Evolutionary conservation across 2,329 filamentous ascomycete species (phyloP).

Genomic region (Neonectria faginata): DNA sequence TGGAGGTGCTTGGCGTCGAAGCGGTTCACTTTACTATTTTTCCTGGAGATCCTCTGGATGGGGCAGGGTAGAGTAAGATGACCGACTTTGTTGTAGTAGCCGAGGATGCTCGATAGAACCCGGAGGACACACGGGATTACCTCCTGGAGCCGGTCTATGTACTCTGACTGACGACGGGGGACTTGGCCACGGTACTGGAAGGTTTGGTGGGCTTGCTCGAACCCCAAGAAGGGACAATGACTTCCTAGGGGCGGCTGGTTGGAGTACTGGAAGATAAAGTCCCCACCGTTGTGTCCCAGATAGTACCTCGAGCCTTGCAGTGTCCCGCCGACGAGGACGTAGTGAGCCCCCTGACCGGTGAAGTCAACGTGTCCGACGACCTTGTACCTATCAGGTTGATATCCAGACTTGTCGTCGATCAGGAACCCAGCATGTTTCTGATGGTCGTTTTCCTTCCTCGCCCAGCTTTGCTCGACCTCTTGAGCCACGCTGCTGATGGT

Average conservation of each 20-base stretch:
- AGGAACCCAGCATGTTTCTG: neutral
- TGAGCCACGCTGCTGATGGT: constrained; percentile 4
- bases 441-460: neutral
- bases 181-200: constrained; percentile 40
- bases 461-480: constrained; percentile 16
- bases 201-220: neutral
- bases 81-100: constrained; percentile 3
- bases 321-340: constrained; percentile 8
- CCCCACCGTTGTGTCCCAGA: constrained; percentile 39
- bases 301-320: constrained; percentile 37
- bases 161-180: constrained; percentile 35
- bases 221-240: neutral
- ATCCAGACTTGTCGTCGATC: constrained; percentile 3
- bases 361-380: neutral
- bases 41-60: neutral
- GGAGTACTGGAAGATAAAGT: constrained; percentile 46
- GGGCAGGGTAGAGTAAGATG: neutral
- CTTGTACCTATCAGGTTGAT: neutral
- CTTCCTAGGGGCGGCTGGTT: neutral
- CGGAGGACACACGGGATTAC: constrained; percentile 24
- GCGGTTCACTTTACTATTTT: neutral
- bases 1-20: neutral
- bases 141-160: constrained; percentile 31
- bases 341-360: neutral
- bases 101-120: constrained; percentile 33